These are phyloP conservation scores for Mucor circinelloides DNA, from an alignment of 371 early-diverging fungal species.

Conservation along the genomic window DNA sequence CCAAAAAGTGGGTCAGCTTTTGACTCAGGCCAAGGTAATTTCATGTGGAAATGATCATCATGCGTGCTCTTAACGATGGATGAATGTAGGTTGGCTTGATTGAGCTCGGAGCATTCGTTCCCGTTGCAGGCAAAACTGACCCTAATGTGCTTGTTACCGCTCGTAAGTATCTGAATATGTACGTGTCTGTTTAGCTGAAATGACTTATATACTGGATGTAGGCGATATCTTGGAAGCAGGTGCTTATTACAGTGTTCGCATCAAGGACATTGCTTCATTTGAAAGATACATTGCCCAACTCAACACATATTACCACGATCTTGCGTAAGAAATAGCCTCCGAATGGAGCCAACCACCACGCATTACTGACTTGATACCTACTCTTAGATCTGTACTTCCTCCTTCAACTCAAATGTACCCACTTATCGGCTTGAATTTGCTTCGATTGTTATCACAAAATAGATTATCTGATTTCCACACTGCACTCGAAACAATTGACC, in stretches of 20 bases:
- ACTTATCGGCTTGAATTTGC: conserved; percentile 88
- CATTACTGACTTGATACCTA: neutral
- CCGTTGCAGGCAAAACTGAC: conserved; percentile 61
- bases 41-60: neutral
- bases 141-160: conserved; percentile 67
- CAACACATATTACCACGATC: conserved; percentile 85
- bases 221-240: conserved; percentile 93
- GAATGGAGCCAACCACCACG: neutral
- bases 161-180: conserved; percentile 52
- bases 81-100: conserved; percentile 69
- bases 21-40: conserved; percentile 81
- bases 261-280: conserved; percentile 86
- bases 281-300: conserved; percentile 96
- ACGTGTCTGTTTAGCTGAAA: neutral
- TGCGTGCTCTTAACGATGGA: neutral
- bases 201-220: conserved; percentile 22
- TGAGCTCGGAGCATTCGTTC: conserved; percentile 72
- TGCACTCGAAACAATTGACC: conserved; percentile 87
- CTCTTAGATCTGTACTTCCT: conserved; percentile 60
- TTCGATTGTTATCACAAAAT: conserved; percentile 91
- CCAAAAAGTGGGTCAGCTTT: conserved; percentile 67
- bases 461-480: conserved; percentile 95
- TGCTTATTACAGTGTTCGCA: conserved; percentile 84
- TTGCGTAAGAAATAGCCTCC: conserved; percentile 53
- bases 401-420: conserved; percentile 84